Percentiles rank a stretch among this genome's conserved stretches.
Evolutionary conservation across 768 basidiomycete genomes (phyloP).

Genomic region (Crucibulum laeve): DNA sequence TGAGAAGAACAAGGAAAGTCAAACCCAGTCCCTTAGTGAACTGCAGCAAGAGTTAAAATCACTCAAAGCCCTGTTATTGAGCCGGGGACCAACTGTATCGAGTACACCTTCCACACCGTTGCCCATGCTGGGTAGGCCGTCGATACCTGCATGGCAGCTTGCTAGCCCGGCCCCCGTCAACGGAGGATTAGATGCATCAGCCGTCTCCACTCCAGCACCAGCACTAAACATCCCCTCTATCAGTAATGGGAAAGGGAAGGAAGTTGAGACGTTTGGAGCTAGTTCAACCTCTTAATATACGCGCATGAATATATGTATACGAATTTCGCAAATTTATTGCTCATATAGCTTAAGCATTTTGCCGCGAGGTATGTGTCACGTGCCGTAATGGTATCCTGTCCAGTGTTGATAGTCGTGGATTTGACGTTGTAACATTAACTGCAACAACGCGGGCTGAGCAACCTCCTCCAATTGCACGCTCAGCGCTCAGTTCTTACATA

Average conservation of each 20-base stretch:
- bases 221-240: constrained; percentile 1
- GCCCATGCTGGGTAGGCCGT: constrained; percentile 52
- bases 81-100: constrained; percentile 52
- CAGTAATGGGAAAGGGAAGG: constrained; percentile 58
- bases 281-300: not conserved
- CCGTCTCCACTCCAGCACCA: constrained; percentile 9
- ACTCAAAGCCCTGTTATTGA: constrained; percentile 83
- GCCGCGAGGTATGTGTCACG: too few relatives aligned
- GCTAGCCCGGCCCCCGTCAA: constrained; percentile 31
- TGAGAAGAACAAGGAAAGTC: constrained; percentile 85
- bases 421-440: too few relatives aligned
- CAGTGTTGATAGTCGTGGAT: too few relatives aligned
- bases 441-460: not conserved
- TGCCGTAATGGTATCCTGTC: too few relatives aligned
- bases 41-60: constrained; percentile 94
- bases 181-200: constrained; percentile 6
- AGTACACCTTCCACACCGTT: constrained; percentile 50
- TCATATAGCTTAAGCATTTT: too few relatives aligned
- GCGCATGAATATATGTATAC: not conserved
- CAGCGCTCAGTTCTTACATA: not conserved
- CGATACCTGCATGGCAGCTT: constrained; percentile 92
- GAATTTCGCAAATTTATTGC: not conserved
- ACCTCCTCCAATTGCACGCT: not conserved
- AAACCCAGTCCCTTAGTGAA: constrained; percentile 78
- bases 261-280: constrained; percentile 25